Conservation (phyloP, 2,329 filamentous ascomycete species). For the Cladobotryum protrusum region DNA sequence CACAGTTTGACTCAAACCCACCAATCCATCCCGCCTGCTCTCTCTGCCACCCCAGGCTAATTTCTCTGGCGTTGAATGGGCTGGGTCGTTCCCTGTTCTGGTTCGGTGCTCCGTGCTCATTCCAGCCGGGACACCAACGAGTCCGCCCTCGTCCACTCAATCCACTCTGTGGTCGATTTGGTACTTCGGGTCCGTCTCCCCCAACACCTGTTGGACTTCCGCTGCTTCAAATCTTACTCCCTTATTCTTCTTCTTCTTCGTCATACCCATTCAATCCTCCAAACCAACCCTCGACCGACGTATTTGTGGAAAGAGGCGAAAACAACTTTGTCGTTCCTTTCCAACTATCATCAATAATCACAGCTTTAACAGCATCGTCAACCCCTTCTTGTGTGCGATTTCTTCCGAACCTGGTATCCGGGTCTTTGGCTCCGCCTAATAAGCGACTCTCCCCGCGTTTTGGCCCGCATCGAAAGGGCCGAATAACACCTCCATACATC, state of each 20-base stretch:
- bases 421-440: constrained; percentile 12
- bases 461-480: constrained; percentile 14
- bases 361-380: neutral
- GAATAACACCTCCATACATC: constrained; percentile 9
- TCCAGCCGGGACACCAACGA: constrained; percentile 3
- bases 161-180: constrained; percentile 4
- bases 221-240: constrained; percentile 6
- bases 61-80: neutral
- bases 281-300: neutral
- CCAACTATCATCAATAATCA: neutral
- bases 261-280: neutral
- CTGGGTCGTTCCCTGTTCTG: neutral
- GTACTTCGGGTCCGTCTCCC: constrained; percentile 7
- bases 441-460: constrained; percentile 13
- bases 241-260: constrained; percentile 4
- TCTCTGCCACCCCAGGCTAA: neutral
- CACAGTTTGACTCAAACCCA: neutral
- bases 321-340: neutral
- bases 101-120: constrained; percentile 8
- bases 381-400: neutral
- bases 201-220: neutral
- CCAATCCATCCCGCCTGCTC: neutral
- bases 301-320: neutral
- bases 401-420: neutral
- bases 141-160: neutral